These are phyloP conservation scores for Astragalus glycyphyllos DNA, from an alignment of 306 rosid genomes.

Conservation along the genomic window DNA sequence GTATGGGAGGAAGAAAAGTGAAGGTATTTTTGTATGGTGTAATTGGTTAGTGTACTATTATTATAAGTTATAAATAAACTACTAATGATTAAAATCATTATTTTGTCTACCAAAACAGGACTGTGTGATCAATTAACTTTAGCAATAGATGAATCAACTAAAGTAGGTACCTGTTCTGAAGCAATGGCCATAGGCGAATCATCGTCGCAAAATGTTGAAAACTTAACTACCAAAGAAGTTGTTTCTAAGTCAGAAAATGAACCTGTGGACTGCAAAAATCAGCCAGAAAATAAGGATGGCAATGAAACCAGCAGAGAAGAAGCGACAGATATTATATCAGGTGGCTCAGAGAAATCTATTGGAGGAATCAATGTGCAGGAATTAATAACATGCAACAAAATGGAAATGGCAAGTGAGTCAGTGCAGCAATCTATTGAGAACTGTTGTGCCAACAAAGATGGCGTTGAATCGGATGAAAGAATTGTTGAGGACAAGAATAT, in stretches of 20 bases:
- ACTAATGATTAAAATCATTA: neutral
- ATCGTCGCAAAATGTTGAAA: conserved; percentile 37
- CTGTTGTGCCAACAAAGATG: conserved; percentile 41
- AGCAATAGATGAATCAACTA: conserved; percentile 38
- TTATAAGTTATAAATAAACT: conserved; percentile 12
- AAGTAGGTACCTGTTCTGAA: conserved; percentile 33
- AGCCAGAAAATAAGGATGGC: conserved; percentile 37
- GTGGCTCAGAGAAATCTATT: conserved; percentile 30
- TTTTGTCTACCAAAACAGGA: conserved; percentile 44
- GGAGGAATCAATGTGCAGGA: conserved; percentile 42
- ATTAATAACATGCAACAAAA: conserved; percentile 26
- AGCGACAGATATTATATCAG: conserved; percentile 35
- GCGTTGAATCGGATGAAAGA: conserved; percentile 45
- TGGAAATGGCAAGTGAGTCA: conserved; percentile 34
- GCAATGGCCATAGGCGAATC: conserved; percentile 43
- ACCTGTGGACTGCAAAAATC: conserved; percentile 39
- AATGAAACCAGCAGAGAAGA: conserved; percentile 31
- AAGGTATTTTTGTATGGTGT: conserved; percentile 47
- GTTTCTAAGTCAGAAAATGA: conserved; percentile 42
- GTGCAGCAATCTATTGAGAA: conserved; percentile 44
- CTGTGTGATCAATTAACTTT: conserved; percentile 43
- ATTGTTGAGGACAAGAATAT: conserved; percentile 40
- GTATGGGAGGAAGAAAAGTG: conserved; percentile 47
- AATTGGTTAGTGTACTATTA: neutral
- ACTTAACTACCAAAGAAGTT: conserved; percentile 22